Conservation (phyloP, 345 rosid genomes). For the Citrus maxima region DNA sequence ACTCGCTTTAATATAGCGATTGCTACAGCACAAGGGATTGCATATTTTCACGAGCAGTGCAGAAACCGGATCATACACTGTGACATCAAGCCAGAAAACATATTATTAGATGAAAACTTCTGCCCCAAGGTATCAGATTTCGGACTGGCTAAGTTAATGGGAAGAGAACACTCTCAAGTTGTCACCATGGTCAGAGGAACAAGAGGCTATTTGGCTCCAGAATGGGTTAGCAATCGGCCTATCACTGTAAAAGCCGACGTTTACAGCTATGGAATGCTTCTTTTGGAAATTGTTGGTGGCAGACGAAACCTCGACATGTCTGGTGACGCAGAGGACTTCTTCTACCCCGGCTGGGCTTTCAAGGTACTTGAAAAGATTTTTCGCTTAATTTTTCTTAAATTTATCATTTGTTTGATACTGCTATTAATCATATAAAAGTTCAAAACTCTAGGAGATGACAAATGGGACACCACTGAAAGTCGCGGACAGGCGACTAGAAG, state of each 20-base stretch:
- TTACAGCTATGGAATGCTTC: constrained; percentile 81
- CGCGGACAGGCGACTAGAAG: constrained; percentile 43
- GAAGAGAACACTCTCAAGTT: constrained; percentile 66
- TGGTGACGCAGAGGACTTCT: constrained; percentile 55
- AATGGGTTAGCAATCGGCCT: constrained; percentile 70
- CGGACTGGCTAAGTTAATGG: constrained; percentile 73
- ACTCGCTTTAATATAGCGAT: constrained; percentile 57
- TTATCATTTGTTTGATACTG: not conserved
- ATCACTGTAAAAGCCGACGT: constrained; percentile 83
- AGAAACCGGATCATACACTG: constrained; percentile 64
- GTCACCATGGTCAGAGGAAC: constrained; percentile 77
- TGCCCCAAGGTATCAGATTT: constrained; percentile 75
- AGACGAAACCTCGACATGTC: constrained; percentile 76
- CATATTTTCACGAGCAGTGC: constrained; percentile 79
- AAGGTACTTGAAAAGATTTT: constrained; percentile 45
- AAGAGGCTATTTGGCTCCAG: constrained; percentile 75
- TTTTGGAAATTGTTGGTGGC: constrained; percentile 73
- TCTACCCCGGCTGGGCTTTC: constrained; percentile 83
- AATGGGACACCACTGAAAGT: constrained; percentile 45
- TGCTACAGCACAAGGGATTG: constrained; percentile 66
- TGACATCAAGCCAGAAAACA: constrained; percentile 74
- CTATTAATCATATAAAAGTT: not conserved
- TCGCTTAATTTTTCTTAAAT: not conserved
- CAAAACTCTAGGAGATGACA: constrained; percentile 37
- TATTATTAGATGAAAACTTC: constrained; percentile 51